These are phyloP conservation scores for Cladophialophora carrionii DNA, from an alignment of 2,329 filamentous ascomycete genomes.

Conservation along the genomic window DNA sequence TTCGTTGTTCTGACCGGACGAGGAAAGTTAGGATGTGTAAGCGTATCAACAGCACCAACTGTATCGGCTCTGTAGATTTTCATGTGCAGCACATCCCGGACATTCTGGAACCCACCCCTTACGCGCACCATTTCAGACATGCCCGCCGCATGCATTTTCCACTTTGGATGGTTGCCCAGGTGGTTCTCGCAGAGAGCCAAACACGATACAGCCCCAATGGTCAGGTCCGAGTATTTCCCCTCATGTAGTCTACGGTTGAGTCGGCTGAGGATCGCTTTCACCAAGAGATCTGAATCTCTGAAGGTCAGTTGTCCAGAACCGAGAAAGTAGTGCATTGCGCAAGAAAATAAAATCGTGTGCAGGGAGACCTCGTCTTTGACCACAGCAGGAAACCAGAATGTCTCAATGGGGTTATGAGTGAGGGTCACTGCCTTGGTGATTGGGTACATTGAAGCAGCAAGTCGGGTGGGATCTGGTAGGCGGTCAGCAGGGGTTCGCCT, in stretches of 20 bases:
- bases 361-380: conserved; percentile 30
- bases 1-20: conserved; percentile 13
- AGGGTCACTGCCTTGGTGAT: conserved; percentile 22
- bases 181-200: conserved; percentile 30
- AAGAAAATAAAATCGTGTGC: conserved; percentile 30
- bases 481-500: neutral
- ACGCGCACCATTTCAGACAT: conserved; percentile 34
- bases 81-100: conserved; percentile 23
- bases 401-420: conserved; percentile 25
- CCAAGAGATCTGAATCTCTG: conserved; percentile 23
- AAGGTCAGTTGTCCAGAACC: conserved; percentile 9
- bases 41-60: conserved; percentile 30
- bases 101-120: conserved; percentile 28
- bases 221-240: conserved; percentile 28
- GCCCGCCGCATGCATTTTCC: conserved; percentile 29
- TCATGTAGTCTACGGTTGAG: conserved; percentile 29
- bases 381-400: conserved; percentile 31
- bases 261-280: conserved; percentile 32
- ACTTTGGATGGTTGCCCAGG: conserved; percentile 28
- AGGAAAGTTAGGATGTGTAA: conserved; percentile 26
- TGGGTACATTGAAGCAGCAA: conserved; percentile 27
- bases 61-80: conserved; percentile 34
- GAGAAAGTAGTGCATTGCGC: conserved; percentile 25
- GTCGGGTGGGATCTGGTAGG: conserved; percentile 24
- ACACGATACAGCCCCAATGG: conserved; percentile 34